phyloP scores from a whole-genome alignment of 2,329 filamentous ascomycete genomes.

The Ceratocystiopsis brevicomis region DNA sequence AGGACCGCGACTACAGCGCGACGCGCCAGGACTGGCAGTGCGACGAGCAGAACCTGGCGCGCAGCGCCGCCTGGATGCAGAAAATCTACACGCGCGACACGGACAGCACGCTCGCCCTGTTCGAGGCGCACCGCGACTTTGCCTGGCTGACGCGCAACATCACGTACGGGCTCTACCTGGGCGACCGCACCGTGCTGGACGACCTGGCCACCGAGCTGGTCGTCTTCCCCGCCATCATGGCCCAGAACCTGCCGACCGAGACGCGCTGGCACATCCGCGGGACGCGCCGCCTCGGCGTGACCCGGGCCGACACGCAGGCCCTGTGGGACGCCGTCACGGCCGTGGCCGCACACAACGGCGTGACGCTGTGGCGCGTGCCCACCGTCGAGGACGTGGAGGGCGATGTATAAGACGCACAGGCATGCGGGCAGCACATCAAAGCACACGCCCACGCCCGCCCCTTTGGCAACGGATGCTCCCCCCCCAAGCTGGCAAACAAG shows the following conservation, averaged over 20 bases:
- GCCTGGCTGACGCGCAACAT: slow-evolving; percentile 34
- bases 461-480: slow-evolving; percentile 16
- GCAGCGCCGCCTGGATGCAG: slow-evolving; percentile 35
- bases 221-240: slow-evolving; percentile 35
- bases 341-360: slow-evolving; percentile 10
- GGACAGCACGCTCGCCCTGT: slow-evolving; percentile 15
- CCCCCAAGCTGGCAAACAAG: slow-evolving; percentile 17
- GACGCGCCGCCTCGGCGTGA: slow-evolving; percentile 27
- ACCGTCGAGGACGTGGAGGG: slow-evolving; percentile 13
- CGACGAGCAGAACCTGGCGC: slow-evolving; percentile 32
- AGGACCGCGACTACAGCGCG: slow-evolving; percentile 36
- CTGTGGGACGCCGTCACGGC: slow-evolving; percentile 11
- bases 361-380: slow-evolving; percentile 12
- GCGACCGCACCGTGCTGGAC: slow-evolving; percentile 33
- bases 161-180: slow-evolving; percentile 38
- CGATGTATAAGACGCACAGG: slow-evolving; percentile 9
- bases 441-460: not conserved
- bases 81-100: slow-evolving; percentile 36
- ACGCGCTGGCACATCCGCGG: slow-evolving; percentile 37
- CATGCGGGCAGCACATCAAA: too few relatives aligned
- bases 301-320: slow-evolving; percentile 22
- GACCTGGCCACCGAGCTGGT: slow-evolving; percentile 36
- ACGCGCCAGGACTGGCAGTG: slow-evolving; percentile 40
- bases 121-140: slow-evolving; percentile 20
- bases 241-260: slow-evolving; percentile 32